Percentiles rank a stretch among this genome's conserved stretches.
Evolutionary conservation across 2,329 filamentous ascomycete genomes (phyloP).

Genomic region (Massarina eburnea): DNA sequence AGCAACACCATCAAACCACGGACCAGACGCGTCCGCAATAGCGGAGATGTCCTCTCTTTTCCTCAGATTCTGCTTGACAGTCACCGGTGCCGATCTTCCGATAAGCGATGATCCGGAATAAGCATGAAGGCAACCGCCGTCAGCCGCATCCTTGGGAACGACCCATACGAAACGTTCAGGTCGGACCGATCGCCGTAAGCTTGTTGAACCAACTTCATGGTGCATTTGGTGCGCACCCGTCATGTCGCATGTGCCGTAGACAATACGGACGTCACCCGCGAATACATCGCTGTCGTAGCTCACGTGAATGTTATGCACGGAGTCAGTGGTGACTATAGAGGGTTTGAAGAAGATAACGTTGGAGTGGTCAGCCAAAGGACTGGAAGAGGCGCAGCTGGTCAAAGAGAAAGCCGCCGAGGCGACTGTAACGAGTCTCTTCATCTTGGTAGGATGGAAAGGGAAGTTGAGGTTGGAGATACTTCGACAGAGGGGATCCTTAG

Average conservation of each 20-base stretch:
- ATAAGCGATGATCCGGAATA: slow-evolving; percentile 45
- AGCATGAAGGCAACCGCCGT: slow-evolving; percentile 49
- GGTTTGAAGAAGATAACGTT: slow-evolving; percentile 37
- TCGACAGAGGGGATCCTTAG: neutral
- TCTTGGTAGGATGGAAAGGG: slow-evolving; percentile 9
- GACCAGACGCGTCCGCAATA: slow-evolving; percentile 58
- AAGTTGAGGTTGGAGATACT: slow-evolving; percentile 1
- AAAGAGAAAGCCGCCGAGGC: slow-evolving; percentile 28
- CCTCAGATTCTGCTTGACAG: slow-evolving; percentile 38
- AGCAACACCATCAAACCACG: slow-evolving; percentile 68
- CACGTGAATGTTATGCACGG: slow-evolving; percentile 54
- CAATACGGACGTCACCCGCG: slow-evolving; percentile 48
- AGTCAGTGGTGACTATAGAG: slow-evolving; percentile 39
- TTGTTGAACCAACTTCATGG: slow-evolving; percentile 47
- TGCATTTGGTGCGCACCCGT: slow-evolving; percentile 39
- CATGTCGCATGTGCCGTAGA: slow-evolving; percentile 51
- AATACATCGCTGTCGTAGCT: slow-evolving; percentile 44
- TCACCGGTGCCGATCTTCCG: slow-evolving; percentile 46
- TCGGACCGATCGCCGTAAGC: slow-evolving; percentile 31
- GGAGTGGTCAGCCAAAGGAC: slow-evolving; percentile 16
- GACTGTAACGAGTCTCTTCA: slow-evolving; percentile 31
- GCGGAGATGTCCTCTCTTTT: slow-evolving; percentile 45
- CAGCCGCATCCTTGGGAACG: slow-evolving; percentile 43
- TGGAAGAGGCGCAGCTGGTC: slow-evolving; percentile 2
- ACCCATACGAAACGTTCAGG: slow-evolving; percentile 54